Conservation (phyloP, 768 basidiomycete genomes). For the Russula ochroleuca region DNA sequence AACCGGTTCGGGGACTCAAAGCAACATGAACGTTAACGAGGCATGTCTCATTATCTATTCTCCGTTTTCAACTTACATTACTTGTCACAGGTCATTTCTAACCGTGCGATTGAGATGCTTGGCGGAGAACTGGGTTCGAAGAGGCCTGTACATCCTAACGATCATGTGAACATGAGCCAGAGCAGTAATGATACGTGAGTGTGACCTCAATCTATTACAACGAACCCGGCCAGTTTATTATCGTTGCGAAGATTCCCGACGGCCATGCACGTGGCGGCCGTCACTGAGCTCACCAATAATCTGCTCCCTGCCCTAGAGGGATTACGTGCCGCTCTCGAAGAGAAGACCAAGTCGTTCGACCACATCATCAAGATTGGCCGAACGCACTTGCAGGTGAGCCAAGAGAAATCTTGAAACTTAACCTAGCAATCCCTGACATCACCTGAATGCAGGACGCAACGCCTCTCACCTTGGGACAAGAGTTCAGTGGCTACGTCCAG, state of each 20-base stretch:
- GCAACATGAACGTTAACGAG: conserved; percentile 99
- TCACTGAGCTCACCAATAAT: conserved; percentile 73
- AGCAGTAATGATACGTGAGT: conserved; percentile 96
- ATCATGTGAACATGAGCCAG: conserved; percentile 99
- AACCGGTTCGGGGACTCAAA: conserved; percentile 97
- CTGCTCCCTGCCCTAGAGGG: conserved; percentile 83
- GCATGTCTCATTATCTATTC: conserved; percentile 36
- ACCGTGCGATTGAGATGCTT: conserved; percentile 94
- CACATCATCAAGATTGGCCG: conserved; percentile 98
- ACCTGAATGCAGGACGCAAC: conserved; percentile 75
- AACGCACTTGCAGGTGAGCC: conserved; percentile 79
- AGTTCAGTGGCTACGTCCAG: conserved; percentile 97
- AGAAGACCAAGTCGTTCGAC: conserved; percentile 78
- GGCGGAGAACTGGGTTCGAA: conserved; percentile 95
- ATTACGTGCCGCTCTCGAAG: conserved; percentile 78
- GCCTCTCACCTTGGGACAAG: conserved; percentile 94
- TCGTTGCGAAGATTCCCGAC: conserved; percentile 83
- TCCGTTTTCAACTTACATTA: background rate
- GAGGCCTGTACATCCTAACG: conserved; percentile 97
- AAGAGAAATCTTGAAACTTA: conserved; percentile 1
- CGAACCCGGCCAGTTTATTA: background rate
- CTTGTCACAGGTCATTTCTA: conserved; percentile 78
- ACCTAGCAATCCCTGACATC: conserved; percentile 4
- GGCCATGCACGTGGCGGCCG: conserved; percentile 97
- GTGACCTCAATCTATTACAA: background rate